Evolutionary conservation across 345 rosid genomes (phyloP).

Genomic region (Arabidopsis suecica): DNA sequence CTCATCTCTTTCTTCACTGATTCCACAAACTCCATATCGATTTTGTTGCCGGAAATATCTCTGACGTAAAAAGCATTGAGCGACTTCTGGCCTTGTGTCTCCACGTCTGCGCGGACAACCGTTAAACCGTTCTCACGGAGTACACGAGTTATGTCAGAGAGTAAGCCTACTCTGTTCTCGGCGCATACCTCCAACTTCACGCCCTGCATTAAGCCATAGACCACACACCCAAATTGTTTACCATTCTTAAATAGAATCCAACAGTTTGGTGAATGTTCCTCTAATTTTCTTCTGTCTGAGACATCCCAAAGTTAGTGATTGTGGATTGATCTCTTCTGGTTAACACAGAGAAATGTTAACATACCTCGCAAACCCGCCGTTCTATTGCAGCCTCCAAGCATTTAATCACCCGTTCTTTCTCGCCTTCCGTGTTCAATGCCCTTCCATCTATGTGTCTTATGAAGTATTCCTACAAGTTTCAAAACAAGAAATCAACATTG

Average conservation of each 20-base stretch:
- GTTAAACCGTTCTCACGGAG: slow-evolving; percentile 73
- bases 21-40: slow-evolving; percentile 66
- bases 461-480: slow-evolving; percentile 71
- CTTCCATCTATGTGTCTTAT: slow-evolving; percentile 88
- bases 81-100: slow-evolving; percentile 62
- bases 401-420: slow-evolving; percentile 85
- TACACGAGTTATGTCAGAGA: slow-evolving; percentile 69
- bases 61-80: slow-evolving; percentile 64
- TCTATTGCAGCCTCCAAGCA: slow-evolving; percentile 97
- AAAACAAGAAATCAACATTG: slow-evolving; percentile 9
- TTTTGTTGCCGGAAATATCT: slow-evolving; percentile 59
- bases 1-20: slow-evolving; percentile 73
- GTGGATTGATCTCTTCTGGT: slow-evolving; percentile 49
- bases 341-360: neutral
- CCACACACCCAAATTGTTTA: slow-evolving; percentile 32
- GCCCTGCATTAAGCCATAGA: slow-evolving; percentile 58
- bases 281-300: slow-evolving; percentile 46
- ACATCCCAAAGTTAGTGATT: slow-evolving; percentile 48
- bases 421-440: slow-evolving; percentile 92
- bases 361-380: slow-evolving; percentile 59
- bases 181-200: slow-evolving; percentile 63
- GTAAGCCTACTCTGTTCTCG: slow-evolving; percentile 61
- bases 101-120: slow-evolving; percentile 70
- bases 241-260: slow-evolving; percentile 56
- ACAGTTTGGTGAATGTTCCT: slow-evolving; percentile 56